phyloP scores from a whole-genome alignment of 495 filamentous ascomycete genomes.

The Pyrenopolyporus hunteri region DNA sequence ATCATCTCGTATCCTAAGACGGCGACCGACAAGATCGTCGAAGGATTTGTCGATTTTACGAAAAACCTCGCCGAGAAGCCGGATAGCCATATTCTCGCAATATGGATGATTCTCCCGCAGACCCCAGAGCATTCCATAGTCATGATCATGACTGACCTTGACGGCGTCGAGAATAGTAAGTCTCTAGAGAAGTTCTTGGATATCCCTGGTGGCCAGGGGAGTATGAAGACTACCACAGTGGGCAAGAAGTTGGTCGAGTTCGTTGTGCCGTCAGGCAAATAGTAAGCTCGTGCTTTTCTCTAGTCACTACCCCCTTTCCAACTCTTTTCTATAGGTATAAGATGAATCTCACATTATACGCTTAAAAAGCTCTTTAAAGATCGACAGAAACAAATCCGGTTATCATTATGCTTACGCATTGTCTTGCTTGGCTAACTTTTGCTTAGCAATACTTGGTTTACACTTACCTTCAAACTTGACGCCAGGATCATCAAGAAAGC shows the following conservation, averaged over 20 bases:
- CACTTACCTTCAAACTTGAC: constrained; percentile 40
- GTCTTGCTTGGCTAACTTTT: neutral
- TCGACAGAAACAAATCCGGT: no score
- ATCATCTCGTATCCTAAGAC: neutral
- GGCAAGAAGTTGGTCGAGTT: constrained; percentile 32
- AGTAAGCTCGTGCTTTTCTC: constrained; percentile 1
- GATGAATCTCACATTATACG: no score
- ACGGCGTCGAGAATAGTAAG: constrained; percentile 27
- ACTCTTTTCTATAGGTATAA: no score
- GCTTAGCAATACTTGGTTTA: constrained; percentile 40
- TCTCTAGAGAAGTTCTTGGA: constrained; percentile 27
- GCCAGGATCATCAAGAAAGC: constrained; percentile 34
- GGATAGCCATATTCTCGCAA: constrained; percentile 8
- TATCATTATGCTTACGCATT: no score
- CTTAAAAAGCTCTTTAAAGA: no score
- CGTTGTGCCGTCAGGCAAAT: constrained; percentile 6
- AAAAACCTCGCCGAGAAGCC: constrained; percentile 13
- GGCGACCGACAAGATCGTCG: constrained; percentile 13
- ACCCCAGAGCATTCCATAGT: constrained; percentile 2
- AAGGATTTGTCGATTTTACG: constrained; percentile 39
- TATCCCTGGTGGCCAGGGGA: constrained; percentile 25
- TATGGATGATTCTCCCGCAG: constrained; percentile 4
- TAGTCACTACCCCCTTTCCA: no score
- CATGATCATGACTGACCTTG: constrained; percentile 34
- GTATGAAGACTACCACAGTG: constrained; percentile 33